Conservation (phyloP, 2,329 filamentous ascomycete genomes). For the Coniochaeta sp. region DNA sequence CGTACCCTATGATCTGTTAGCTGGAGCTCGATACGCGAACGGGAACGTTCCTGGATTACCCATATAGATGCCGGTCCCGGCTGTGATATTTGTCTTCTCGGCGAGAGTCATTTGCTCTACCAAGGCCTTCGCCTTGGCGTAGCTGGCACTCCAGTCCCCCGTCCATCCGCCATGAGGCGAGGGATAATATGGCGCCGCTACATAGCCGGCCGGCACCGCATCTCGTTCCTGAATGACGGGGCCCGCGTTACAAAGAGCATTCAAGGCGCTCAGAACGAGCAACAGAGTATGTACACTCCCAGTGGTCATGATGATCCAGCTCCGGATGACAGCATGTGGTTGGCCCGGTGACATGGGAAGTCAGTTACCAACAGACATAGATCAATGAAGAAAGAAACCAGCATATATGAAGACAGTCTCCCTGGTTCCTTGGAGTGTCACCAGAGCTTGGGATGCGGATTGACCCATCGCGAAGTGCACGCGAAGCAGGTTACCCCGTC, state of each 20-base stretch:
- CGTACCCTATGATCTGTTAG: conserved; percentile 9
- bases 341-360: neutral
- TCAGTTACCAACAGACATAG: too few relatives aligned
- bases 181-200: conserved; percentile 61
- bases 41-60: conserved; percentile 27
- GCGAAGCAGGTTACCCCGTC: neutral
- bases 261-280: conserved; percentile 4
- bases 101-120: conserved; percentile 72
- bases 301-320: neutral
- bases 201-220: conserved; percentile 25
- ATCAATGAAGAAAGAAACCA: too few relatives aligned
- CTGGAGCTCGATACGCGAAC: neutral
- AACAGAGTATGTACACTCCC: neutral
- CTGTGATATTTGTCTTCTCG: conserved; percentile 73
- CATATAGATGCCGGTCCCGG: conserved; percentile 66
- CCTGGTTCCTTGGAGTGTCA: too few relatives aligned
- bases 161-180: conserved; percentile 66
- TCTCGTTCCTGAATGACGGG: conserved; percentile 16
- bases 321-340: neutral
- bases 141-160: conserved; percentile 61
- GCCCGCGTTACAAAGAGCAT: conserved; percentile 11
- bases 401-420: too few relatives aligned
- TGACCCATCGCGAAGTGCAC: neutral
- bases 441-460: neutral
- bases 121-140: conserved; percentile 58